A percentile compares a stretch with the other conserved stretches of the same genome.
Evolutionary conservation across 257 asterid genomes (phyloP).

Genomic region (Solanum peruvianum): DNA sequence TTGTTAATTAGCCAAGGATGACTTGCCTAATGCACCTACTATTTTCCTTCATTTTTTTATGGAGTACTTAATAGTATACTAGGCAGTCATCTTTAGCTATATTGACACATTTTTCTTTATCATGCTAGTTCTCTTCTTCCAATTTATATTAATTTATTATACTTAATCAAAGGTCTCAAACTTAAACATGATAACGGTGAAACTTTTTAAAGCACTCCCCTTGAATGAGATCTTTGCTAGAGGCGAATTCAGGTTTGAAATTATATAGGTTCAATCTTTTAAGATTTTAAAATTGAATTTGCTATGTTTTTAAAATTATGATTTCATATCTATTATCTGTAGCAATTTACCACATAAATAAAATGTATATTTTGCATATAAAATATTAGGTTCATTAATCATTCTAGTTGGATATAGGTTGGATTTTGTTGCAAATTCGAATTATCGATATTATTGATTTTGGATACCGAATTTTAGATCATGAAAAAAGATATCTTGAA

Average conservation of each 20-base stretch:
- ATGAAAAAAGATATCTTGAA: no score
- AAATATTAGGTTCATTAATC: no score
- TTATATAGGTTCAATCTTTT: neutral
- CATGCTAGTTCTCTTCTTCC: slow-evolving; percentile 3
- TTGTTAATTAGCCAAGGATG: slow-evolving; percentile 1
- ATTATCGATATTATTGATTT: no score
- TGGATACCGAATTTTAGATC: no score
- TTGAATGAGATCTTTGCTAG: fast-evolving
- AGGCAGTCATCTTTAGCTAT: slow-evolving; percentile 3
- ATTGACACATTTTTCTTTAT: neutral
- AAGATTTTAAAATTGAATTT: neutral
- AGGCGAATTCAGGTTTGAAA: neutral
- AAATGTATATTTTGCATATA: no score
- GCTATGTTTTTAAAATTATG: neutral
- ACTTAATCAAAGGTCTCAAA: neutral
- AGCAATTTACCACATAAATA: neutral
- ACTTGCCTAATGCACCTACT: neutral
- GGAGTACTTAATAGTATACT: neutral
- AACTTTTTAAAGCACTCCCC: neutral
- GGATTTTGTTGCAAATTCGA: no score
- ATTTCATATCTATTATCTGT: neutral
- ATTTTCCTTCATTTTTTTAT: neutral
- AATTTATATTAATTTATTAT: neutral
- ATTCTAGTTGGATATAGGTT: neutral
- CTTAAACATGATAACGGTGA: neutral